phyloP scores from a whole-genome alignment of 2,329 filamentous ascomycete genomes.

The Trichoderma arundinaceum region DNA sequence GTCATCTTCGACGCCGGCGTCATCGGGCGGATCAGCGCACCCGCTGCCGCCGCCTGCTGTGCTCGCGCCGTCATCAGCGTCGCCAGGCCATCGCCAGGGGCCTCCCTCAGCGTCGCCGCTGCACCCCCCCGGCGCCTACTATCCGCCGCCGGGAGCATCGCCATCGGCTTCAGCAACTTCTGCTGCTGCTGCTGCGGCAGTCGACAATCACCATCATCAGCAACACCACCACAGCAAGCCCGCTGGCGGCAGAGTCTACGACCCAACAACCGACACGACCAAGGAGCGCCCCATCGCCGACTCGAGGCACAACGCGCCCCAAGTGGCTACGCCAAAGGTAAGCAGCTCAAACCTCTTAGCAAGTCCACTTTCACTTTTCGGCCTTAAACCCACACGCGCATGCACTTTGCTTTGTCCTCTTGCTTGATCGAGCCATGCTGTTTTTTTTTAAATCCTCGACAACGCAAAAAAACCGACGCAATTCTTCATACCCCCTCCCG shows the following conservation, averaged over 20 bases:
- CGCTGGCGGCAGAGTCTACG: slow-evolving; percentile 58
- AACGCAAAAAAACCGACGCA: no score
- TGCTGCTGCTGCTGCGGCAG: no score
- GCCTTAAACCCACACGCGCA: slow-evolving; percentile 18
- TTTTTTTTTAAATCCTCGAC: slow-evolving; percentile 6
- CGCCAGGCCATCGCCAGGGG: slow-evolving; percentile 38
- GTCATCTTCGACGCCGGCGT: slow-evolving; percentile 43
- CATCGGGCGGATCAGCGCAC: slow-evolving; percentile 40
- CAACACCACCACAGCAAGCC: no score
- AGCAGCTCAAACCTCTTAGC: slow-evolving; percentile 39
- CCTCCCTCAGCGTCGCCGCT: slow-evolving; percentile 50
- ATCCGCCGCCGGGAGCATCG: no score
- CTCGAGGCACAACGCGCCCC: slow-evolving; percentile 54
- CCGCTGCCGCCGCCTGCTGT: slow-evolving; percentile 41
- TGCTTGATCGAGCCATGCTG: background rate
- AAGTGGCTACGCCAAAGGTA: slow-evolving; percentile 56
- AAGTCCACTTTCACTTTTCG: slow-evolving; percentile 36
- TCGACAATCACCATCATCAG: no score
- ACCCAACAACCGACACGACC: slow-evolving; percentile 58
- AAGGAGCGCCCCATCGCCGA: slow-evolving; percentile 56
- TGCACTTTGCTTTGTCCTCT: slow-evolving; percentile 26
- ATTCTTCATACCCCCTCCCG: slow-evolving; percentile 6
- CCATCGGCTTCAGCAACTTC: no score
- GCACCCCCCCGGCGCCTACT: slow-evolving; percentile 52
- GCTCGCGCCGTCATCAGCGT: slow-evolving; percentile 37